Evolutionary conservation across 768 basidiomycete species (phyloP).

Genomic region (Leccinum incarnatum): DNA sequence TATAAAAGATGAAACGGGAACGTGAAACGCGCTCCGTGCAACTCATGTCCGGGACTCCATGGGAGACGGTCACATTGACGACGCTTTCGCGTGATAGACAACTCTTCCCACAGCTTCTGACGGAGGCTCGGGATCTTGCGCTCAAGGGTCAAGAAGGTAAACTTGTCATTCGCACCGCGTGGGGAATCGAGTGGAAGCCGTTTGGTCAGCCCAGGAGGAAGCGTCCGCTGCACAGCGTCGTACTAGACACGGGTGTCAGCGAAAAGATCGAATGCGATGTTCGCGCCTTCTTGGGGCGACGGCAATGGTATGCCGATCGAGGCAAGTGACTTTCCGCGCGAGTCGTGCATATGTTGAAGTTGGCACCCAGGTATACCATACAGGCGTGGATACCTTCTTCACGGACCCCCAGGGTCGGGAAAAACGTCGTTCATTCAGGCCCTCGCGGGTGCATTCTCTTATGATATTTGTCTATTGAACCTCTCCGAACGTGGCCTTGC

Average conservation of each 20-base stretch:
- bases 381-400: constrained; percentile 88
- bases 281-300: constrained; percentile 74
- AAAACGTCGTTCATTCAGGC: constrained; percentile 99
- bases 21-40: constrained; percentile 92
- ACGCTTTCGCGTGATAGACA: constrained; percentile 83
- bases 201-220: constrained; percentile 91
- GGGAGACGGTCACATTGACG: constrained; percentile 96
- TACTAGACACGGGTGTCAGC: constrained; percentile 78
- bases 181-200: constrained; percentile 95
- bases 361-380: constrained; percentile 82
- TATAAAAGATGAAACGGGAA: constrained; percentile 81
- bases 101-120: constrained; percentile 76
- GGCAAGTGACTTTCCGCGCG: constrained; percentile 46
- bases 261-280: constrained; percentile 82
- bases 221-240: constrained; percentile 84
- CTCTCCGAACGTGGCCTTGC: constrained; percentile 93
- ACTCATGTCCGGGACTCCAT: constrained; percentile 86
- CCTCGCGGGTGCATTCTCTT: constrained; percentile 84
- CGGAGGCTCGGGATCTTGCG: constrained; percentile 88
- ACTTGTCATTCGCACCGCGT: constrained; percentile 93
- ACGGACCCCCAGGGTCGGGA: constrained; percentile 97
- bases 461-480: constrained; percentile 95
- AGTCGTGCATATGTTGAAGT: constrained; percentile 6
- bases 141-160: constrained; percentile 87
- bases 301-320: constrained; percentile 95